Conservation (phyloP, 2,329 filamentous ascomycete genomes). For the Tolypocladium sp. region DNA sequence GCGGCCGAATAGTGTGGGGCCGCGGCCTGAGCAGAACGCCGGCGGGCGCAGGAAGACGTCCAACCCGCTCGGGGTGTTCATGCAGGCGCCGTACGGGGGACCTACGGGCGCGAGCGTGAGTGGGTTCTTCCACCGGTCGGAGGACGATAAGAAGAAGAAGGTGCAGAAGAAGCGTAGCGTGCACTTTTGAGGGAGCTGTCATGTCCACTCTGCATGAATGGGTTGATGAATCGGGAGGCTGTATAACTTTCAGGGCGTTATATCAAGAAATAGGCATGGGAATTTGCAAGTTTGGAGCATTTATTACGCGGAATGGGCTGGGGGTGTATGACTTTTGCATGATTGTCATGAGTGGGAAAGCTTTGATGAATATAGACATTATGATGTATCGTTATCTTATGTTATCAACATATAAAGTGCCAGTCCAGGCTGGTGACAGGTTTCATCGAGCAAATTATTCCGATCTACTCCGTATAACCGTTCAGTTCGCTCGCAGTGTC, state of each 20-base stretch:
- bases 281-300: not conserved
- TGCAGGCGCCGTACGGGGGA: conserved; percentile 23
- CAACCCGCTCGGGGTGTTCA: conserved; percentile 16
- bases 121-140: conserved; percentile 29
- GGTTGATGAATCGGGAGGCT: not conserved
- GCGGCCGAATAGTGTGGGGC: conserved; percentile 39
- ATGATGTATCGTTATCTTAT: not conserved
- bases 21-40: conserved; percentile 13
- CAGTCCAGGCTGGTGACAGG: not conserved
- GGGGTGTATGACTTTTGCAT: not conserved
- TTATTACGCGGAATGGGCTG: not conserved
- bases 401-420: not conserved
- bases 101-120: conserved; percentile 34
- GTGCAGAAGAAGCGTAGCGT: conserved; percentile 38
- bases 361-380: not conserved
- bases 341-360: not conserved
- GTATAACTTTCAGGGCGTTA: not conserved
- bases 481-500: too few species aligned
- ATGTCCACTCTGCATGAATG: not conserved
- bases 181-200: conserved; percentile 24
- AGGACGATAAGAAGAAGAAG: conserved; percentile 31
- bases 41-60: conserved; percentile 13
- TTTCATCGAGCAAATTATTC: too few species aligned
- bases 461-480: too few species aligned
- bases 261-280: not conserved